Evolutionary conservation across 768 basidiomycete genomes (phyloP), one percentile per base, ranked within the genome.

Genomic region (Pisolithus tinctorius): DNA sequence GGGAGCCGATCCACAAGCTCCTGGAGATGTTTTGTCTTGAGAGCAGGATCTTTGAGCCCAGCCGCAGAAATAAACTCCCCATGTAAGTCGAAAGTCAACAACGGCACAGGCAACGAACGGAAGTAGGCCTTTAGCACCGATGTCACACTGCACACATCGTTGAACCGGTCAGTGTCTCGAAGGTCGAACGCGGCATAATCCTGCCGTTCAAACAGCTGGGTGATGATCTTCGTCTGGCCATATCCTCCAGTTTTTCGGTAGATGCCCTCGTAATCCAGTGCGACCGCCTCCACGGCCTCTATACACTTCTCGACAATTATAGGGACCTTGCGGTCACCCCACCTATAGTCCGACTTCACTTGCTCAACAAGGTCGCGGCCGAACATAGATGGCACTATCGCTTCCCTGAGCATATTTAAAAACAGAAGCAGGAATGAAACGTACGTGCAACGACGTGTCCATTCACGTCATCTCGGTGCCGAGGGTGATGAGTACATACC

Each of bases 161-260:
- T 97, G 77, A 97, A 99, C 25, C 84, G 78, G 60, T 95, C 88
- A 4, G 76, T 70, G 65, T 99, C 93, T 43, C 76, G 74, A 34
- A 98, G 79, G 62, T 98, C 93, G 64, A 99, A 98, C 0, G 90
- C 74, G 14, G 75, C 64, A 66, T 96, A 95, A 65, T 95, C 86
- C 49, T 92, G 93, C 45, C 88, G 81, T 62, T 98, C 96, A 60
- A 99, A 99, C 25, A 95, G 75, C 56, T 94, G 89, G 0, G 91
- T 93, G 69, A 99, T 97, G 48, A 78, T 78, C 72, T 95, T 95
- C 34, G 91, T 88, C 61, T 94, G 94, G 2, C 88, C 80, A 27
- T 88, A 84, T 3, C 96, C 96, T 29, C 96, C 96, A 0, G 86
- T 92, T 73, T 99, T 99, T 56, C 96, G 91, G 68, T 99, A 99